Evolutionary conservation across 176 grass and related monocot genomes (phyloP).

Genomic region (Saccharum officinarum): DNA sequence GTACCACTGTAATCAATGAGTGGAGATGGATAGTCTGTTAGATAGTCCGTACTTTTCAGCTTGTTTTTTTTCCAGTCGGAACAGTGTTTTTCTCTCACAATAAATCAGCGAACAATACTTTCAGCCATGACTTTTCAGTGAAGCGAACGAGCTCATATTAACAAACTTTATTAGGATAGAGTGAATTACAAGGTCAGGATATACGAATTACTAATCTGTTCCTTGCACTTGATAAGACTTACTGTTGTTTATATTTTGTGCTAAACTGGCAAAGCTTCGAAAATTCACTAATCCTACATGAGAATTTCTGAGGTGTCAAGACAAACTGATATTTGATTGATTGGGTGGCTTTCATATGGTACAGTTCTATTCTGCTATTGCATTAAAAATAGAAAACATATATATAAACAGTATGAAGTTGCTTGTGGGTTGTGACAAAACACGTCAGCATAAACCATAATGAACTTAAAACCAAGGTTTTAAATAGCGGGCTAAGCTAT

Average conservation of each 20-base stretch:
- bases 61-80: too few species aligned
- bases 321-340: conserved; percentile 20
- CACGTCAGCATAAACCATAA: neutral
- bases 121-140: too few species aligned
- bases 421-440: conserved; percentile 3
- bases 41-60: neutral
- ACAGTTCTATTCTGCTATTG: conserved; percentile 13
- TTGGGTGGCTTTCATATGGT: neutral
- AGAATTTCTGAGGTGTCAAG: conserved; percentile 4
- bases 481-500: neutral
- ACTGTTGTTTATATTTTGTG: neutral
- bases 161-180: neutral
- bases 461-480: neutral
- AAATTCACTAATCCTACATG: conserved; percentile 1
- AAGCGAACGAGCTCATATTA: neutral
- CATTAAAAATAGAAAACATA: neutral
- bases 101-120: too few species aligned
- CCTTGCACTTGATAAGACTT: conserved; percentile 7
- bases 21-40: conserved; percentile 5
- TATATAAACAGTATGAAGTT: conserved; percentile 18
- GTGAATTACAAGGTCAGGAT: neutral
- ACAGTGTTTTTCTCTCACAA: too few species aligned
- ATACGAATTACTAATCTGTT: neutral
- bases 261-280: conserved; percentile 9
- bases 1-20: conserved; percentile 23